Evolutionary conservation across 1,284 basidiomycete species (phyloP).

Genomic region (Cutaneotrichosporon cavernicola): DNA sequence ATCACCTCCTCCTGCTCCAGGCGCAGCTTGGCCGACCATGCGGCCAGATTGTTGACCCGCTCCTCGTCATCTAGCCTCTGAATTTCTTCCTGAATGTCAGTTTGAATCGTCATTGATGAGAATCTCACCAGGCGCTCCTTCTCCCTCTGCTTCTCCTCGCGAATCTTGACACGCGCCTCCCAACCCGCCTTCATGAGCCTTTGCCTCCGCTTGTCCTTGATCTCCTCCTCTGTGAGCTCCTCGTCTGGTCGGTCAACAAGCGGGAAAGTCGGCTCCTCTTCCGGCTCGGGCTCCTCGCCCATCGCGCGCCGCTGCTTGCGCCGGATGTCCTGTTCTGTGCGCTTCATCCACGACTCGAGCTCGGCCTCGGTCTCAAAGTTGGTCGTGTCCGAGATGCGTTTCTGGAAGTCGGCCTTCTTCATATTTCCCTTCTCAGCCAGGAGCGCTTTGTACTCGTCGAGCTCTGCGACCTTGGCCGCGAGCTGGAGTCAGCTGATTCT

Average conservation of each 20-base stretch:
- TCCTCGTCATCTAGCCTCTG: conserved; percentile 75
- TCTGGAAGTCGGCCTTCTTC: conserved; percentile 72
- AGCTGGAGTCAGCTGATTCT: conserved; percentile 26
- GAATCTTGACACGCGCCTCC: conserved; percentile 81
- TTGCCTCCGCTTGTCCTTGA: conserved; percentile 95
- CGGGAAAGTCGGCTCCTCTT: conserved; percentile 84
- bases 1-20: conserved; percentile 78
- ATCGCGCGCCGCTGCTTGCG: conserved; percentile 71
- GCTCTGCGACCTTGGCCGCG: conserved; percentile 61
- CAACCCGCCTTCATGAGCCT: conserved; percentile 90
- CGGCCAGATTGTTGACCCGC: conserved; percentile 65
- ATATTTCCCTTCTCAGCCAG: conserved; percentile 66
- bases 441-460: conserved; percentile 69
- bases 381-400: conserved; percentile 52
- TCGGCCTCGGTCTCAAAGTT: conserved; percentile 71
- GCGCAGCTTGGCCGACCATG: conserved; percentile 70
- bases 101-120: not conserved
- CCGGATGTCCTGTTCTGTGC: conserved; percentile 66
- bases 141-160: conserved; percentile 86
- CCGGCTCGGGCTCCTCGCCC: conserved; percentile 57
- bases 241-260: conserved; percentile 87
- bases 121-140: conserved; percentile 59
- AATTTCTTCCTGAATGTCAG: conserved; percentile 61
- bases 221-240: conserved; percentile 86
- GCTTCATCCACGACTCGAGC: conserved; percentile 72